Conservation (phyloP, 768 basidiomycete genomes). For the Termitomyces sp. region DNA sequence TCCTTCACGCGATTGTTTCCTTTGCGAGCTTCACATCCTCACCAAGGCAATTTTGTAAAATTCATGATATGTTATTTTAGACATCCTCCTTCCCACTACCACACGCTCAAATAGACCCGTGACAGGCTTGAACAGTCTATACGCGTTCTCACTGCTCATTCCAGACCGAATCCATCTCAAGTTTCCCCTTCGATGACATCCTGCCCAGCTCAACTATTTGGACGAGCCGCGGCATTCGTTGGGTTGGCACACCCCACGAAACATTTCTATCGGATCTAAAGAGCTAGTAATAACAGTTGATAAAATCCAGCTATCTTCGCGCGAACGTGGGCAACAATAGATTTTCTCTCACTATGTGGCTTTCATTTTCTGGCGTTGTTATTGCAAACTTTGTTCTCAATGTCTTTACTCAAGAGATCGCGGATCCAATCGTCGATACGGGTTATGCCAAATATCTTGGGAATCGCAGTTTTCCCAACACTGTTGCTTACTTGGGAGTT, state of each 20-base stretch:
- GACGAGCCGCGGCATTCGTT: neutral
- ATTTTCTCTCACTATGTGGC: slow-evolving; percentile 10
- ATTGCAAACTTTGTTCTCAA: slow-evolving; percentile 9
- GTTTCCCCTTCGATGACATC: neutral
- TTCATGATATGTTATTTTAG: too few relatives aligned
- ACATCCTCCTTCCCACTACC: too few relatives aligned
- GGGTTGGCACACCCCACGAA: neutral
- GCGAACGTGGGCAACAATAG: neutral
- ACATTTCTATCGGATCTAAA: too few relatives aligned
- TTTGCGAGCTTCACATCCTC: neutral
- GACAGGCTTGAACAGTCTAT: neutral
- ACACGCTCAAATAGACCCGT: too few relatives aligned
- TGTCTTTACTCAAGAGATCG: slow-evolving; percentile 1
- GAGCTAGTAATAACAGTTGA: neutral
- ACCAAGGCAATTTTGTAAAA: too few relatives aligned
- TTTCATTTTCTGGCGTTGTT: slow-evolving; percentile 6
- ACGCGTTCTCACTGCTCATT: neutral
- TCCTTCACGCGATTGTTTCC: neutral
- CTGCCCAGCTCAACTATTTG: neutral
- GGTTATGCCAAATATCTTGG: slow-evolving; percentile 60
- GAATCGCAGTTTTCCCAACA: slow-evolving; percentile 46
- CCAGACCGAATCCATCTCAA: too few relatives aligned
- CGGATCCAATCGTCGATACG: slow-evolving; percentile 39
- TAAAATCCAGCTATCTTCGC: slow-evolving; percentile 2
- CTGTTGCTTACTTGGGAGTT: slow-evolving; percentile 55